These are phyloP conservation scores for Candida coleopterorum DNA, from an alignment of 805 yeast genomes.

Conservation along the genomic window DNA sequence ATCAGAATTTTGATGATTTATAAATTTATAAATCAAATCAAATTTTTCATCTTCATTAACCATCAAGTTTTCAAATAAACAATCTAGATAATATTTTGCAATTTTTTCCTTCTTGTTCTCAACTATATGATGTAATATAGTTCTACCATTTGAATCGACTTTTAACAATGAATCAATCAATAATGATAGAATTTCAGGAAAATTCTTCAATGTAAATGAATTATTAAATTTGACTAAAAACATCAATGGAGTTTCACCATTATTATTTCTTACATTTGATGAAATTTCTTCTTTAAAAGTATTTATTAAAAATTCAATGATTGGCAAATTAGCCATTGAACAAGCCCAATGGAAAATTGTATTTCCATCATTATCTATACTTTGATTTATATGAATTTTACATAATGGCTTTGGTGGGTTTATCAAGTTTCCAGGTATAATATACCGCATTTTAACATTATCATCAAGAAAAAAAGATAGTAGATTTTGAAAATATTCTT, in stretches of 20 bases:
- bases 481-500: conserved; percentile 40
- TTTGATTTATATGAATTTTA: conserved; percentile 71
- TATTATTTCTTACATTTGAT: conserved; percentile 66
- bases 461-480: conserved; percentile 53
- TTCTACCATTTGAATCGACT: conserved; percentile 35
- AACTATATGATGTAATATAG: conserved; percentile 40
- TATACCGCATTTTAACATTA: conserved; percentile 15
- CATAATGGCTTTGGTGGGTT: conserved; percentile 51
- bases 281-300: conserved; percentile 59
- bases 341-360: conserved; percentile 96
- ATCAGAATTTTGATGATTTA: conserved; percentile 85
- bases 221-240: conserved; percentile 38
- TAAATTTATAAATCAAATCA: conserved; percentile 41
- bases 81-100: conserved; percentile 36
- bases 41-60: conserved; percentile 14
- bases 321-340: conserved; percentile 71
- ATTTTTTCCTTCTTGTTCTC: conserved; percentile 30
- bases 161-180: conserved; percentile 32
- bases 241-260: conserved; percentile 82
- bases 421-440: conserved; percentile 36
- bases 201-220: conserved; percentile 33
- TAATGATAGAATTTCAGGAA: conserved; percentile 30
- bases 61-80: conserved; percentile 28
- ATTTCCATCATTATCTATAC: conserved; percentile 91
- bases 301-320: conserved; percentile 58